Evolutionary conservation across 2,329 filamentous ascomycete species (phyloP).

Genomic region (Neospermospora avenae): DNA sequence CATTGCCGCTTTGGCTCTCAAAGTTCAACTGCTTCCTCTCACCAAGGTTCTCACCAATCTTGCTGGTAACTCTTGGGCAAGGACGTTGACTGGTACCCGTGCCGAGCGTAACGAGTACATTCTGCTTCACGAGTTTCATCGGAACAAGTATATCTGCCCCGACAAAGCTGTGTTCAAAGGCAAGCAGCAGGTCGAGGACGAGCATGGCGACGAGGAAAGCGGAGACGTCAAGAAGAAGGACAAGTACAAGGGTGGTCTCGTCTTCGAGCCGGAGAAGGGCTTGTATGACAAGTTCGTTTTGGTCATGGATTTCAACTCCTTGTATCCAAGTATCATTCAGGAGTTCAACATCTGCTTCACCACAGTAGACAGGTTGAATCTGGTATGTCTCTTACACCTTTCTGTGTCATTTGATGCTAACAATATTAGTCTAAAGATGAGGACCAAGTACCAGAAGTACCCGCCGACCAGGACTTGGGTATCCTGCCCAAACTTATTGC

Average conservation of each 20-base stretch:
- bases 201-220: conserved; percentile 64
- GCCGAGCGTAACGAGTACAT: conserved; percentile 99
- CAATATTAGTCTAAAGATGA: conserved; percentile 65
- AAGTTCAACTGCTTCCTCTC: conserved; percentile 86
- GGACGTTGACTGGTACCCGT: conserved; percentile 90
- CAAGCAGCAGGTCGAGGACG: conserved; percentile 69
- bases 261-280: conserved; percentile 96
- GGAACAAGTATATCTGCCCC: conserved; percentile 96
- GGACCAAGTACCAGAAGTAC: conserved; percentile 85
- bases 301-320: conserved; percentile 99
- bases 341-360: conserved; percentile 99
- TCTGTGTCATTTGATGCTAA: conserved; percentile 14
- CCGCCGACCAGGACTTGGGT: conserved; percentile 72
- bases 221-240: conserved; percentile 93
- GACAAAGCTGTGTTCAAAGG: conserved; percentile 85
- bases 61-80: conserved; percentile 96
- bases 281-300: conserved; percentile 97
- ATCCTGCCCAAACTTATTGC: conserved; percentile 89
- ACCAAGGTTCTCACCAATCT: conserved; percentile 95
- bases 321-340: conserved; percentile 99
- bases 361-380: conserved; percentile 75
- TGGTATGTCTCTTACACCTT: conserved; percentile 50
- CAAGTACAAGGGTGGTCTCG: conserved; percentile 97
- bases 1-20: conserved; percentile 84
- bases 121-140: conserved; percentile 92